Conservation (phyloP, 306 rosid genomes). For the Morella rubra region DNA sequence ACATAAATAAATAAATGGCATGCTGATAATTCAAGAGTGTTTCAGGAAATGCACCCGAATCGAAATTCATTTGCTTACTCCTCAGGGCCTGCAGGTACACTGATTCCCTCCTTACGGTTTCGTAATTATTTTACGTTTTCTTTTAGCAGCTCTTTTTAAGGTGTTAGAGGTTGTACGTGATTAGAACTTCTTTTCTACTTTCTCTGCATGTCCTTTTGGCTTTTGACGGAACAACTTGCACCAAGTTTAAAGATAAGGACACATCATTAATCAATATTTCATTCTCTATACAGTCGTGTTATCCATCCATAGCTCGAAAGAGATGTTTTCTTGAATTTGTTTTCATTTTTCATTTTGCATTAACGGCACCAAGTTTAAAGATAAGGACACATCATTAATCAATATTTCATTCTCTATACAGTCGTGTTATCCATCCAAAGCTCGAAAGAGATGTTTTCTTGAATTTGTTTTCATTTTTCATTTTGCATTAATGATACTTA, state of each 20-base stretch:
- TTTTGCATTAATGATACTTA: too few species aligned
- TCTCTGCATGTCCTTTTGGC: not conserved
- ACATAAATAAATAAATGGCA: not conserved
- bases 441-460: too few species aligned
- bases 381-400: too few species aligned
- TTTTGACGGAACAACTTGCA: not conserved
- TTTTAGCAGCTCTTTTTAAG: not conserved
- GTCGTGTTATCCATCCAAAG: too few species aligned
- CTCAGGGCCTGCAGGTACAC: conserved; percentile 88
- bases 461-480: too few species aligned
- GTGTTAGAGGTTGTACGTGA: not conserved
- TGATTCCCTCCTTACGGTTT: not conserved
- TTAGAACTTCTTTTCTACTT: not conserved
- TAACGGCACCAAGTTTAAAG: not conserved
- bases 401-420: too few species aligned
- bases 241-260: not conserved
- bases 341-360: too few species aligned
- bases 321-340: too few species aligned
- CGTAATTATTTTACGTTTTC: not conserved
- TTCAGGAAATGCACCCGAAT: conserved; percentile 97
- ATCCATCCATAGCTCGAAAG: too few species aligned
- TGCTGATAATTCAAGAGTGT: conserved; percentile 2
- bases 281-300: too few species aligned
- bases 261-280: too few species aligned
- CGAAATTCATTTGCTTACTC: conserved; percentile 84